A percentile compares a stretch with the other conserved stretches of the same genome.
Conservation (phyloP, 305 asterid species). For the Salvia sclarea region DNA sequence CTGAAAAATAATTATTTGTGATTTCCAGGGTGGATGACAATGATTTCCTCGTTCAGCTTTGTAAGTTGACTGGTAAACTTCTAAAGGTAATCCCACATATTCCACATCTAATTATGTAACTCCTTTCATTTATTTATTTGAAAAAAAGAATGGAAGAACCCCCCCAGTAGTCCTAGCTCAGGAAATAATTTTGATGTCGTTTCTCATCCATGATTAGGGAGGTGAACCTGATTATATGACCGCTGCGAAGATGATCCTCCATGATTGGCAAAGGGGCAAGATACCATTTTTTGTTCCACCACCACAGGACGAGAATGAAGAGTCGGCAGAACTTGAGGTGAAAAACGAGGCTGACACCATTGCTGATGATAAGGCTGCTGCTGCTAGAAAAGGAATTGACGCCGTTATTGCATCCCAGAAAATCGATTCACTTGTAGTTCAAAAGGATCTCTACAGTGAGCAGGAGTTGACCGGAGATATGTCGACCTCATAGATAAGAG, state of each 20-base stretch:
- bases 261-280: constrained; percentile 96
- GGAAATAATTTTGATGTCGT: not conserved
- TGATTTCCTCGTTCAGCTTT: constrained; percentile 88
- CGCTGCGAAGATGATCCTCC: constrained; percentile 91
- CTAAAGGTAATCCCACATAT: constrained; percentile 54
- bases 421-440: constrained; percentile 65
- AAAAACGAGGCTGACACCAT: constrained; percentile 36
- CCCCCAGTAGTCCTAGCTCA: not conserved
- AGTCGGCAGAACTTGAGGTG: constrained; percentile 32
- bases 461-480: constrained; percentile 63
- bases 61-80: constrained; percentile 82
- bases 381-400: constrained; percentile 66
- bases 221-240: constrained; percentile 94
- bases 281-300: constrained; percentile 88
- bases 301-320: constrained; percentile 57
- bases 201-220: constrained; percentile 49
- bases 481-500: constrained; percentile 8
- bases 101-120: not conserved
- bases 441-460: constrained; percentile 66
- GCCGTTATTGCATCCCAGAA: constrained; percentile 69
- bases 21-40: constrained; percentile 72
- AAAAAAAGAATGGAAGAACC: too few relatives aligned
- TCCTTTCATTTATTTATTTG: too few relatives aligned
- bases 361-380: constrained; percentile 48
- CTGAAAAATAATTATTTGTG: constrained; percentile 15